phyloP scores from a whole-genome alignment of 371 early-diverging fungal species.

The Rhizopus delemar region DNA sequence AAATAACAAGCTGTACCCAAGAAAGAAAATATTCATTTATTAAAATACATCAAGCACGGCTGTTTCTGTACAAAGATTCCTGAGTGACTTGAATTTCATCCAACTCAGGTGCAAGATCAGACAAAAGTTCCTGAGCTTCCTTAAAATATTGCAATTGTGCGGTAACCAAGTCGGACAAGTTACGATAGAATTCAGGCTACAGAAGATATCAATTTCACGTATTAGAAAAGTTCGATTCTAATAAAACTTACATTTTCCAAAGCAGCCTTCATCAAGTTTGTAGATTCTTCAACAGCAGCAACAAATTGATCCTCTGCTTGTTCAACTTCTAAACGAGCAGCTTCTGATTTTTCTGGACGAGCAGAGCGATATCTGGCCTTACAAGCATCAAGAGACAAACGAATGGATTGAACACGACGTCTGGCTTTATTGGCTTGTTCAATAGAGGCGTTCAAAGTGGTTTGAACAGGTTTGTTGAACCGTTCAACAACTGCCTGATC shows the following conservation, averaged over 20 bases:
- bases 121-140: slow-evolving; percentile 74
- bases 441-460: slow-evolving; percentile 71
- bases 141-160: slow-evolving; percentile 86
- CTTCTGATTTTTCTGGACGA: slow-evolving; percentile 70
- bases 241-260: slow-evolving; percentile 67
- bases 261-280: slow-evolving; percentile 88
- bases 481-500: slow-evolving; percentile 66
- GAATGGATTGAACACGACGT: slow-evolving; percentile 74
- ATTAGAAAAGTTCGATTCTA: neutral
- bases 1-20: no score
- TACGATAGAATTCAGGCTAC: slow-evolving; percentile 80
- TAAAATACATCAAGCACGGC: slow-evolving; percentile 32
- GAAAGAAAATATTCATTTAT: neutral
- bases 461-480: slow-evolving; percentile 75
- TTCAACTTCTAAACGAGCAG: slow-evolving; percentile 79
- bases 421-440: slow-evolving; percentile 83
- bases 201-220: neutral
- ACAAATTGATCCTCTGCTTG: slow-evolving; percentile 91
- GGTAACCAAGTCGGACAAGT: slow-evolving; percentile 79
- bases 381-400: slow-evolving; percentile 81
- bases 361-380: slow-evolving; percentile 76
- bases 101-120: slow-evolving; percentile 85
- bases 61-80: slow-evolving; percentile 80
- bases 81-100: slow-evolving; percentile 91
- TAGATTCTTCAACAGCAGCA: slow-evolving; percentile 87